phyloP scores from a whole-genome alignment of 768 basidiomycete genomes.

The Kwoniella sp. region DNA sequence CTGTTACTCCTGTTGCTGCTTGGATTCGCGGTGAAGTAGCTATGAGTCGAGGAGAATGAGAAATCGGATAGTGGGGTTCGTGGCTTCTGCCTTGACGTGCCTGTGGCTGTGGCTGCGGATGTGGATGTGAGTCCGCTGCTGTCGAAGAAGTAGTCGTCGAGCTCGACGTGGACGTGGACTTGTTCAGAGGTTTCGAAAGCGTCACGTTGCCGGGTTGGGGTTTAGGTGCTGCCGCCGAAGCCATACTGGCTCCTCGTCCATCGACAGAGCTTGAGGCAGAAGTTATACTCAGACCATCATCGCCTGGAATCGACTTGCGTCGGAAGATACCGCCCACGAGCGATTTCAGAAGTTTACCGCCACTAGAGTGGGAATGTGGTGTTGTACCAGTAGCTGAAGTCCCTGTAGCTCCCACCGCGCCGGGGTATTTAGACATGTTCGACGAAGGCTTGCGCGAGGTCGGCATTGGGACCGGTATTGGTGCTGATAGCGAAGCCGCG shows the following conservation, averaged over 20 bases:
- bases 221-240: neutral
- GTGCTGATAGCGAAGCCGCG: neutral
- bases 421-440: neutral
- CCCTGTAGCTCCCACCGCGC: neutral
- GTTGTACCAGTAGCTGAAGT: conserved; percentile 3
- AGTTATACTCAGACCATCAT: neutral
- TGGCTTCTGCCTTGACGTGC: neutral
- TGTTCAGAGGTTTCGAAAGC: conserved; percentile 6
- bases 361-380: conserved; percentile 9
- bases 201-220: neutral
- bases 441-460: neutral
- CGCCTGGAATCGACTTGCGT: conserved; percentile 17
- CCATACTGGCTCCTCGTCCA: neutral
- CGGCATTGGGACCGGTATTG: conserved; percentile 6
- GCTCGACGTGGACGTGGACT: neutral
- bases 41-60: neutral
- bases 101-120: too few relatives aligned
- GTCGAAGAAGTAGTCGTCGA: neutral
- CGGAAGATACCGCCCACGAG: conserved; percentile 46
- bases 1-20: neutral
- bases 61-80: neutral
- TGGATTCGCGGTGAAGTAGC: conserved; percentile 1
- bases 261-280: neutral
- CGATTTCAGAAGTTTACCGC: conserved; percentile 33
- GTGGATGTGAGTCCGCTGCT: neutral